phyloP scores from a whole-genome alignment of 2,329 filamentous ascomycete species.

The Pestalotiopsis sp. region DNA sequence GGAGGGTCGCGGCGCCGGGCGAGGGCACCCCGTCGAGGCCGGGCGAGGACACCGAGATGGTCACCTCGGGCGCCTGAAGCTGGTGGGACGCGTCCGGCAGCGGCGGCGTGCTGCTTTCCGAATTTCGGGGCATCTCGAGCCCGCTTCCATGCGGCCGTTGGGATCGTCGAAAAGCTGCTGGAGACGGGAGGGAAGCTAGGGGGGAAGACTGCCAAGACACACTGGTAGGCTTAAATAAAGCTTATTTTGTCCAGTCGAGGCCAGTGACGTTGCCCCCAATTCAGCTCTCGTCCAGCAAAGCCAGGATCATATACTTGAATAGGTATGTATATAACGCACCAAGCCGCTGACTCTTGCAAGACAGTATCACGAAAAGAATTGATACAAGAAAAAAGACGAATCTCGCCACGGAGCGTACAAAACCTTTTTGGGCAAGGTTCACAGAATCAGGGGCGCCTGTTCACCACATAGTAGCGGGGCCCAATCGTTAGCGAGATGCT shows the following conservation, averaged over 20 bases:
- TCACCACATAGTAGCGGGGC: neutral
- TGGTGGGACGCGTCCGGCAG: neutral
- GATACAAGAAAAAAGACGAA: neutral
- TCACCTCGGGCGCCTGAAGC: neutral
- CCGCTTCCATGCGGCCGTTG: neutral
- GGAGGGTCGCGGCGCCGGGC: slow-evolving; percentile 1
- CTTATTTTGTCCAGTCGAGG: neutral
- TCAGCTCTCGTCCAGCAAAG: neutral
- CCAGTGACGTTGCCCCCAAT: neutral
- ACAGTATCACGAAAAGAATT: too few relatives aligned
- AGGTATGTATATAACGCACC: too few relatives aligned
- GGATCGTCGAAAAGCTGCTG: neutral
- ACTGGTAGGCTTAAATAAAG: neutral
- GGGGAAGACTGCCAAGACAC: neutral
- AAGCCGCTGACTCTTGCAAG: too few relatives aligned
- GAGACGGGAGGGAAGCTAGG: neutral
- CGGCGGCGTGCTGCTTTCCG: neutral
- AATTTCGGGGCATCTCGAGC: slow-evolving; percentile 3
- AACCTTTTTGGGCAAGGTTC: neutral
- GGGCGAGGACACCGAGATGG: neutral
- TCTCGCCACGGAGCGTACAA: neutral
- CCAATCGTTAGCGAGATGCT: neutral
- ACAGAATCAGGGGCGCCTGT: neutral
- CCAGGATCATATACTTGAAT: neutral
- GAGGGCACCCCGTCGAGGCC: neutral